A percentile compares a stretch with the other conserved stretches of the same genome.
phyloP scores from a whole-genome alignment of 2,329 filamentous ascomycete species.

The Xylariaceae sp. region DNA sequence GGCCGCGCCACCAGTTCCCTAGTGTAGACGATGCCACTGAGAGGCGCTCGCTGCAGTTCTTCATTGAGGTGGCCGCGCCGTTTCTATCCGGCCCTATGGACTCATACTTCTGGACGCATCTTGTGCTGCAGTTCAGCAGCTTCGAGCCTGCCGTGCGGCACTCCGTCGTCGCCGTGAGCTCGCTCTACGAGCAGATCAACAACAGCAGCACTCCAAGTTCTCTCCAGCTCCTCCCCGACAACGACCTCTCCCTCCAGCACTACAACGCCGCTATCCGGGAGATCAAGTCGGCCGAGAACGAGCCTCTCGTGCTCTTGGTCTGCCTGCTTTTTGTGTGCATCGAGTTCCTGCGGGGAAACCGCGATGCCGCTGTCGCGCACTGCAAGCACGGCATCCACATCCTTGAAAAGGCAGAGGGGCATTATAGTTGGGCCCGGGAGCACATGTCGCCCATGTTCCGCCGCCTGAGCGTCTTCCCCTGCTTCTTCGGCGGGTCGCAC shows the following conservation, averaged over 20 bases:
- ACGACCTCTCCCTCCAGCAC: slow-evolving; percentile 32
- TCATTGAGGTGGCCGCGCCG: slow-evolving; percentile 33
- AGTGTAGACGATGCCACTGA: slow-evolving; percentile 21
- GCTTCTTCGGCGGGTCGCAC: slow-evolving; percentile 29
- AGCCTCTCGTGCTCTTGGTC: slow-evolving; percentile 33
- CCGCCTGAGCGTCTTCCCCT: slow-evolving; percentile 35
- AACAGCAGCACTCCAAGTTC: slow-evolving; percentile 2
- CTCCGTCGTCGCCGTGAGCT: slow-evolving; percentile 35
- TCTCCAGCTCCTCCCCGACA: slow-evolving; percentile 1
- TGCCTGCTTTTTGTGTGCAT: slow-evolving; percentile 41
- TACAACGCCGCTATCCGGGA: slow-evolving; percentile 37
- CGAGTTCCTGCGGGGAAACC: slow-evolving; percentile 36
- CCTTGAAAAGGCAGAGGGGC: slow-evolving; percentile 23
- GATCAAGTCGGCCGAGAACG: slow-evolving; percentile 25
- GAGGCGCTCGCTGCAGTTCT: slow-evolving; percentile 33
- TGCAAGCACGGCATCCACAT: slow-evolving; percentile 34
- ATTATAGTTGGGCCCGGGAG: slow-evolving; percentile 25
- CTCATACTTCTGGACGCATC: slow-evolving; percentile 37
- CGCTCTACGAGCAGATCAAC: slow-evolving; percentile 32
- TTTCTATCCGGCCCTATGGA: slow-evolving; percentile 32
- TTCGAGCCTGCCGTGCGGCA: slow-evolving; percentile 35
- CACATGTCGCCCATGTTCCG: slow-evolving; percentile 33
- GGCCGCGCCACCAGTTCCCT: slow-evolving; percentile 27
- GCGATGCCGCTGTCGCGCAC: slow-evolving; percentile 31
- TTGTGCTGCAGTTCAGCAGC: slow-evolving; percentile 33